Conservation (phyloP, 2,329 filamentous ascomycete species). For the Colletotrichum sp. region DNA sequence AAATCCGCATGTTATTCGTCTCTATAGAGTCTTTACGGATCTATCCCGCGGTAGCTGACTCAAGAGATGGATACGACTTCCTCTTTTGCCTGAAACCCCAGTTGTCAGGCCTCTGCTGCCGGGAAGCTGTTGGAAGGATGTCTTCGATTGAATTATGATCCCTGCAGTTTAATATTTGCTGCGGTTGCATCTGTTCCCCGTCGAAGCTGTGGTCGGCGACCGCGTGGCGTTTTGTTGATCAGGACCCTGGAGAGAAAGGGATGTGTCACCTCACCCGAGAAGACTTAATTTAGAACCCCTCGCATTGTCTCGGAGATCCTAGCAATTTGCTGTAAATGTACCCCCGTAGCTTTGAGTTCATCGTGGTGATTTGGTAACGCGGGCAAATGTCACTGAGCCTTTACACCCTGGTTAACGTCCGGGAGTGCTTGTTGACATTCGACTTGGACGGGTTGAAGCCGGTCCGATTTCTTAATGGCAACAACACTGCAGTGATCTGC, state of each 20-base stretch:
- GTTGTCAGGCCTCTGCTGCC: background rate
- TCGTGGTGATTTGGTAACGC: background rate
- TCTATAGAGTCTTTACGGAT: background rate
- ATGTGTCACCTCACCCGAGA: background rate
- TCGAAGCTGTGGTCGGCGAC: background rate
- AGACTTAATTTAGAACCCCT: background rate
- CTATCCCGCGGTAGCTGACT: background rate
- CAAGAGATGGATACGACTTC: background rate
- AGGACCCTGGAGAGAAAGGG: background rate
- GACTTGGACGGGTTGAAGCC: background rate
- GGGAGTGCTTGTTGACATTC: background rate
- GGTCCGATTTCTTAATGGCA: background rate
- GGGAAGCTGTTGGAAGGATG: background rate
- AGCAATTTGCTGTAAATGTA: background rate
- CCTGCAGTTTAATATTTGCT: background rate
- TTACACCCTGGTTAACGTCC: background rate
- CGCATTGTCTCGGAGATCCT: background rate
- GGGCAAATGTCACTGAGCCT: background rate
- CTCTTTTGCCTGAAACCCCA: background rate
- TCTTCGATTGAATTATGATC: background rate
- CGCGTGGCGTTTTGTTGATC: background rate
- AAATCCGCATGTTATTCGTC: background rate
- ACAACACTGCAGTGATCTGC: background rate
- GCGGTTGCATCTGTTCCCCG: background rate
- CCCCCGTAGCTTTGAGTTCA: background rate